These are phyloP conservation scores for Adansonia rubrostipa DNA, from an alignment of 441 rosid genomes.

Conservation along the genomic window DNA sequence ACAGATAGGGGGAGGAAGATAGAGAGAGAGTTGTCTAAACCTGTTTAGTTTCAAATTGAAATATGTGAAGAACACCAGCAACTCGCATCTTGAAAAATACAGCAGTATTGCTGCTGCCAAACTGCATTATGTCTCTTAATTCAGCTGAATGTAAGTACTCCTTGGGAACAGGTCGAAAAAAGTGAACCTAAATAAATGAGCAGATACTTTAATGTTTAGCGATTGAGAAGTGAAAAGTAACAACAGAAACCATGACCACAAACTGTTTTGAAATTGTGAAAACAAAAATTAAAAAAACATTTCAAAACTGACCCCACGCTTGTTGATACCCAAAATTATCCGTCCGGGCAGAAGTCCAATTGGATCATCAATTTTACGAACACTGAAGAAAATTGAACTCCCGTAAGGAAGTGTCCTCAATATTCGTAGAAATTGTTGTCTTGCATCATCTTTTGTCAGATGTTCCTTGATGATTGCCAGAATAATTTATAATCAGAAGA, in stretches of 20 bases:
- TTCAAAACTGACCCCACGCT: conserved; percentile 83
- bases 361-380: conserved; percentile 98
- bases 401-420: conserved; percentile 89
- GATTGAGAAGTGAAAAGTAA: not conserved
- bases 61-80: conserved; percentile 97
- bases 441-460: conserved; percentile 91
- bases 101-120: conserved; percentile 98
- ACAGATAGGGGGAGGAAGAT: not conserved
- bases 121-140: conserved; percentile 97
- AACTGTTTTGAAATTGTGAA: not conserved
- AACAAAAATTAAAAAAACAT: not conserved
- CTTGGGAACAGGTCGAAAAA: conserved; percentile 97
- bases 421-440: conserved; percentile 90
- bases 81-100: conserved; percentile 99
- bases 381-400: conserved; percentile 89
- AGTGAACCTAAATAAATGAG: conserved; percentile 68
- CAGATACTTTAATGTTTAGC: conserved; percentile 27
- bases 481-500: conserved; percentile 25
- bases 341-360: conserved; percentile 97
- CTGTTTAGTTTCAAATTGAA: conserved; percentile 99
- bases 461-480: conserved; percentile 61
- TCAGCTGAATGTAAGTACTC: conserved; percentile 98
- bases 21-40: conserved; percentile 37
- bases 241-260: not conserved
- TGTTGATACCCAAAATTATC: conserved; percentile 91